phyloP scores from a whole-genome alignment of 768 basidiomycete species.

The Sistotremastrum suecicum region DNA sequence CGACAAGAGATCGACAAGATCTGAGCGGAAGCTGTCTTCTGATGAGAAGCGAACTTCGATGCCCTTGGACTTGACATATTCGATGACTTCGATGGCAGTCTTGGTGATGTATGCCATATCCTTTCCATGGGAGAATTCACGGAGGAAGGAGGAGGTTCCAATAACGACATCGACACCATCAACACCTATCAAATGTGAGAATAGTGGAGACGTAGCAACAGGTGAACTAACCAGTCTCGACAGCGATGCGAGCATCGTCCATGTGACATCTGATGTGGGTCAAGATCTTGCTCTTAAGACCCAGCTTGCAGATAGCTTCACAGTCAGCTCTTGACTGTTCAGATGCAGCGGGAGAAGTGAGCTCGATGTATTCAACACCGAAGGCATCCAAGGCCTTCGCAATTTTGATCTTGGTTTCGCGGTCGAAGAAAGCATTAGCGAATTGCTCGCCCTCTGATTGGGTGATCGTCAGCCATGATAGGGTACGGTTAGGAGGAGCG shows the following conservation, averaged over 20 bases:
- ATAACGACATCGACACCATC: constrained; percentile 99
- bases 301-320: constrained; percentile 98
- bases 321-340: constrained; percentile 91
- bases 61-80: constrained; percentile 98
- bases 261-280: constrained; percentile 99
- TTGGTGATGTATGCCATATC: constrained; percentile 99
- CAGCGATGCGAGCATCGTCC: constrained; percentile 97
- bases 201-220: neutral
- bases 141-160: constrained; percentile 96
- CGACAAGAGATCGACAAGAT: constrained; percentile 94
- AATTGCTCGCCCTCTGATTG: constrained; percentile 91
- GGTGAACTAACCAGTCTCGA: constrained; percentile 70
- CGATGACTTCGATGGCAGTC: constrained; percentile 95
- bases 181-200: constrained; percentile 45
- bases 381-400: constrained; percentile 97
- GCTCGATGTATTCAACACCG: constrained; percentile 98
- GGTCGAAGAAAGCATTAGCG: constrained; percentile 99
- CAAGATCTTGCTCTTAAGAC: constrained; percentile 89
- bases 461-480: constrained; percentile 1
- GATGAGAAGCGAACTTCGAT: constrained; percentile 99
- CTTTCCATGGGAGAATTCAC: constrained; percentile 99
- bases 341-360: constrained; percentile 95
- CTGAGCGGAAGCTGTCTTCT: constrained; percentile 98
- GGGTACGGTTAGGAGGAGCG: constrained; percentile 12
- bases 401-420: constrained; percentile 99